Evolutionary conservation across 2,329 filamentous ascomycete species (phyloP).

Genomic region (Cytospora piceae): DNA sequence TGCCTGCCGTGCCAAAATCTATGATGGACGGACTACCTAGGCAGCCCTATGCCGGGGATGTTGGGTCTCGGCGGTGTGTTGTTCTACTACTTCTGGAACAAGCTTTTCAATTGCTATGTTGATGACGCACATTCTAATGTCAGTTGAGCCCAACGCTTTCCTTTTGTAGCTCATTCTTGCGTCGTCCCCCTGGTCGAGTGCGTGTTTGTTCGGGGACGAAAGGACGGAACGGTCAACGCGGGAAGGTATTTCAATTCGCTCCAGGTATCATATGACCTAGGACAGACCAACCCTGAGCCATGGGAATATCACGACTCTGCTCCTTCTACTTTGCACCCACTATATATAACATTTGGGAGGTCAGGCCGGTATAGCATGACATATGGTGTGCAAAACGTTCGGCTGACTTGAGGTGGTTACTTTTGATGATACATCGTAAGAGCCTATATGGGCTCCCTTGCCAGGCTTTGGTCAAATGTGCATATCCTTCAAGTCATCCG

Average conservation of each 20-base stretch:
- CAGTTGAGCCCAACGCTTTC: neutral
- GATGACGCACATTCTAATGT: neutral
- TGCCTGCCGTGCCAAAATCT: neutral
- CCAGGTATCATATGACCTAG: too few relatives aligned
- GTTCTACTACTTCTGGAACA: too few relatives aligned
- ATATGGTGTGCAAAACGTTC: neutral
- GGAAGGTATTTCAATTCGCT: neutral
- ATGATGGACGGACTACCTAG: neutral
- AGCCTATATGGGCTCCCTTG: neutral
- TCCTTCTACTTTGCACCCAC: neutral
- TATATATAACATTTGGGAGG: neutral
- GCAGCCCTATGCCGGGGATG: neutral
- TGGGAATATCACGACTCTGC: neutral
- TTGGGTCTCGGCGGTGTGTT: neutral
- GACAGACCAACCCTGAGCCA: neutral
- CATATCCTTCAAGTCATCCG: too few relatives aligned
- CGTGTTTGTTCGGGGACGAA: neutral
- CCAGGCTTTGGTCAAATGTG: neutral
- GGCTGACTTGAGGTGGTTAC: neutral
- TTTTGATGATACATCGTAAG: neutral
- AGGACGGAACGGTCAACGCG: neutral
- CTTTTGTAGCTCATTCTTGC: neutral
- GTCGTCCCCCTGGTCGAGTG: neutral
- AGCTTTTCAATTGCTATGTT: neutral
- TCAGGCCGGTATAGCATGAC: neutral